Conservation (phyloP, 2,329 filamentous ascomycete species). For the Colletotrichum viniferum region DNA sequence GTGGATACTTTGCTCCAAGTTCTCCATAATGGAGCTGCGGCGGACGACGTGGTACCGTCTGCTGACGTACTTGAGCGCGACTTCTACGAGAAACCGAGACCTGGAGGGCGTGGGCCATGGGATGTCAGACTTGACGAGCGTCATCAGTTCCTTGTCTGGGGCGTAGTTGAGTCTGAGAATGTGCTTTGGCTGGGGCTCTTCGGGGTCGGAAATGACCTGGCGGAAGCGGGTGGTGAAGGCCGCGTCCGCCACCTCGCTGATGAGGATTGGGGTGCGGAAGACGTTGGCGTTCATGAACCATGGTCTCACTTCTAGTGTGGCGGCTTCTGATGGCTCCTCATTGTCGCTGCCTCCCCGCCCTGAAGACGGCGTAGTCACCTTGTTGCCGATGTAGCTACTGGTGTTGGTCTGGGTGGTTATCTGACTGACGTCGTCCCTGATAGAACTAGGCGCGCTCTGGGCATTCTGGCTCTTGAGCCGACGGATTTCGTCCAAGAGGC, state of each 20-base stretch:
- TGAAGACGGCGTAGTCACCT: background rate
- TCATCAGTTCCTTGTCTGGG: slow-evolving; percentile 30
- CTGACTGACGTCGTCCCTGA: background rate
- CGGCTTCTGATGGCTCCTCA: background rate
- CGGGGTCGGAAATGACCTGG: slow-evolving; percentile 34
- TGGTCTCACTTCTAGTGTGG: slow-evolving; percentile 24
- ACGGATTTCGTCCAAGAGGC: slow-evolving; percentile 36
- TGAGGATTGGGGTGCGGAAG: slow-evolving; percentile 35
- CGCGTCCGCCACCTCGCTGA: slow-evolving; percentile 38
- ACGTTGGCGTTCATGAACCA: slow-evolving; percentile 38
- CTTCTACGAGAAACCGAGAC: slow-evolving; percentile 40
- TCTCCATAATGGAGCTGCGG: slow-evolving; percentile 37
- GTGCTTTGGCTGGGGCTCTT: slow-evolving; percentile 27
- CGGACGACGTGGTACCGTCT: slow-evolving; percentile 45
- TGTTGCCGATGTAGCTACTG: background rate
- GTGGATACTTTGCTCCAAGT: slow-evolving; percentile 39
- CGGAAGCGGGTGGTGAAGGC: slow-evolving; percentile 40
- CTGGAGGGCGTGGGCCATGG: slow-evolving; percentile 42
- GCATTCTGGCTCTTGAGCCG: slow-evolving; percentile 28
- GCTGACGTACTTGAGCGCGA: slow-evolving; percentile 43
- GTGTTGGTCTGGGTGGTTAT: background rate
- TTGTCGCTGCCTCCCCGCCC: background rate
- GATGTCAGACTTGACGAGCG: slow-evolving; percentile 31
- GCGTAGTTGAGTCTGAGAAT: slow-evolving; percentile 37
- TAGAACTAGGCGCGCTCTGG: background rate